Evolutionary conservation across 192 early-diverging fungal genomes (phyloP).

Genomic region (Entomortierella chlamydospora): DNA sequence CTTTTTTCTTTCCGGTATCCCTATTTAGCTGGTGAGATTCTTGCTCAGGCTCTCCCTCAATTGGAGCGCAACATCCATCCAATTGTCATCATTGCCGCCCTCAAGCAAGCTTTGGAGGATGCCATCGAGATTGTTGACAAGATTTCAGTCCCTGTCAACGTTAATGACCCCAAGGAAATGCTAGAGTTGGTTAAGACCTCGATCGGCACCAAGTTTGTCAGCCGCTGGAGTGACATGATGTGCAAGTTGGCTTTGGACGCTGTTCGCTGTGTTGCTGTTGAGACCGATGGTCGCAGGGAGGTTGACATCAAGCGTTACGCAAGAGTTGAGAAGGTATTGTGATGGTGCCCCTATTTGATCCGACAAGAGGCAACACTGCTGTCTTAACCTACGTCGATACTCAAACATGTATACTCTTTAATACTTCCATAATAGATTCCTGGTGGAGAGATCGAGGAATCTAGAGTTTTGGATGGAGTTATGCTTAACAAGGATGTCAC

Average conservation of each 20-base stretch:
- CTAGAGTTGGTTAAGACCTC: slow-evolving; percentile 89
- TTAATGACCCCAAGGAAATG: slow-evolving; percentile 90
- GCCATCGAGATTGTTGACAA: slow-evolving; percentile 86
- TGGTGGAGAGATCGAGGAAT: slow-evolving; percentile 98
- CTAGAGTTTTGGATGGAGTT: slow-evolving; percentile 93
- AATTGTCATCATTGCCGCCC: slow-evolving; percentile 94
- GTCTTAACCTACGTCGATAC: background rate
- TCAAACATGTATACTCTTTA: background rate
- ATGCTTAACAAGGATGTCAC: slow-evolving; percentile 99
- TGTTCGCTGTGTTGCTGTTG: slow-evolving; percentile 87
- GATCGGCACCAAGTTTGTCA: slow-evolving; percentile 97
- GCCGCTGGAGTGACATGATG: slow-evolving; percentile 97
- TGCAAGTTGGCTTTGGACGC: slow-evolving; percentile 95
- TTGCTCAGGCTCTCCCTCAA: slow-evolving; percentile 90
- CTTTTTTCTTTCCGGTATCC: too few relatives aligned
- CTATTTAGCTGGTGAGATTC: slow-evolving; percentile 90
- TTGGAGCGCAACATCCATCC: slow-evolving; percentile 99
- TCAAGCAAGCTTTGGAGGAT: slow-evolving; percentile 95
- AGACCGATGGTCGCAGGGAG: slow-evolving; percentile 82
- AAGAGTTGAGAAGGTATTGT: slow-evolving; percentile 90
- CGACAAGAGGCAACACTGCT: background rate
- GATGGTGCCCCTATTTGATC: background rate
- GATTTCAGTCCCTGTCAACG: slow-evolving; percentile 88
- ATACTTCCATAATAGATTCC: slow-evolving; percentile 72
- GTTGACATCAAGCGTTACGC: slow-evolving; percentile 99